Evolutionary conservation across 768 basidiomycete genomes (phyloP).

Genomic region (Termitomyces sp.): DNA sequence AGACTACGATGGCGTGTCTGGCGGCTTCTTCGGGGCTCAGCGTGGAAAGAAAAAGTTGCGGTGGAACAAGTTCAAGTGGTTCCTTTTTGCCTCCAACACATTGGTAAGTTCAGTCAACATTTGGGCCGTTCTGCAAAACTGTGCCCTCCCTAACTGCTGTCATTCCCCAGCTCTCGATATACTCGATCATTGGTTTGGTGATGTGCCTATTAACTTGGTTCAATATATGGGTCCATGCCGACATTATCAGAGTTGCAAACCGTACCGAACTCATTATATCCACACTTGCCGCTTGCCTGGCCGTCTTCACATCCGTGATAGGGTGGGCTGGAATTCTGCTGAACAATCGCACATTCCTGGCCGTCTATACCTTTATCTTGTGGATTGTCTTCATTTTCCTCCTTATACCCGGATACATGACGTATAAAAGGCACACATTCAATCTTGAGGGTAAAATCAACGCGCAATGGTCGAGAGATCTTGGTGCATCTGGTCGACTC

Average conservation of each 20-base stretch:
- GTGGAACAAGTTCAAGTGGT: slow-evolving; percentile 88
- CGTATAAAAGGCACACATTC: slow-evolving; percentile 71
- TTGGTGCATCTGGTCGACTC: slow-evolving; percentile 58
- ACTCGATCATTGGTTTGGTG: slow-evolving; percentile 59
- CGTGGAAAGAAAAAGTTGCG: slow-evolving; percentile 42
- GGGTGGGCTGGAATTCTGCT: slow-evolving; percentile 80
- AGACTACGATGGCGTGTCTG: slow-evolving; percentile 47
- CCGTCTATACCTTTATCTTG: slow-evolving; percentile 70
- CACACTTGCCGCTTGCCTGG: slow-evolving; percentile 58
- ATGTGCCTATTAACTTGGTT: slow-evolving; percentile 75
- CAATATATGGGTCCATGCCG: slow-evolving; percentile 65
- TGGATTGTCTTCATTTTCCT: slow-evolving; percentile 74
- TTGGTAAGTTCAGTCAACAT: slow-evolving; percentile 24
- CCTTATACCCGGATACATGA: slow-evolving; percentile 72
- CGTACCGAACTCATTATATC: slow-evolving; percentile 64
- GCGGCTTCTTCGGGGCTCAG: slow-evolving; percentile 38
- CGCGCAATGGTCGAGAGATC: slow-evolving; percentile 64
- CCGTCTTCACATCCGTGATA: slow-evolving; percentile 62
- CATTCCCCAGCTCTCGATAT: slow-evolving; percentile 41
- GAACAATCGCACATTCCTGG: slow-evolving; percentile 82
- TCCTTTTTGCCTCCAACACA: slow-evolving; percentile 59
- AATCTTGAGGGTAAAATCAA: slow-evolving; percentile 83
- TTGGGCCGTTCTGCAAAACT: background rate
- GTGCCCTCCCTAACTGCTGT: background rate
- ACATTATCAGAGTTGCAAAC: slow-evolving; percentile 72